Conservation (phyloP, 345 rosid genomes). For the Aurinia saxatilis region DNA sequence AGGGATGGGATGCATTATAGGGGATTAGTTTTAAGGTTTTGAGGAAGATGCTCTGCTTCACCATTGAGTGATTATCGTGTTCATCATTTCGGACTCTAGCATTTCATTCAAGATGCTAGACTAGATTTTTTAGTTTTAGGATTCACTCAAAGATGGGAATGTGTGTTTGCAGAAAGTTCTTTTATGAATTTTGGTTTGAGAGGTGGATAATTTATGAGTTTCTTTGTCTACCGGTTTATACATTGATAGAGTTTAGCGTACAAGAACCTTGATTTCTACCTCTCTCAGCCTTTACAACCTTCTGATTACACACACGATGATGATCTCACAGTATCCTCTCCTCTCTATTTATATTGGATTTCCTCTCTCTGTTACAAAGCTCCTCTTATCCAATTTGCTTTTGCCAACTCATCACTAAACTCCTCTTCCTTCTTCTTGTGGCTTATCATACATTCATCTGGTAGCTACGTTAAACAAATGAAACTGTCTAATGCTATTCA, state of each 20-base stretch:
- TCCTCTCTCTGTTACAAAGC: too few species aligned
- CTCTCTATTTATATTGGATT: too few species aligned
- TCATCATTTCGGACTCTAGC: background rate
- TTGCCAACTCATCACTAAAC: too few species aligned
- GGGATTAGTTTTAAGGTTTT: background rate
- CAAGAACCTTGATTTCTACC: too few species aligned
- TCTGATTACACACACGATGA: too few species aligned
- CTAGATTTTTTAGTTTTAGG: background rate
- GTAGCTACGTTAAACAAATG: background rate
- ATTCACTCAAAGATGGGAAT: background rate
- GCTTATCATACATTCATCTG: too few species aligned
- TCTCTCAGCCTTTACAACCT: too few species aligned
- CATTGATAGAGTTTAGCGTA: too few species aligned
- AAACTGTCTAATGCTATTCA: background rate
- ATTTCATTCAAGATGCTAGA: background rate
- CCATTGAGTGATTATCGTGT: background rate
- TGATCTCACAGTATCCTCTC: too few species aligned
- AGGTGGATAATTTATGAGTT: background rate
- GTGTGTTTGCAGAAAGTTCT: background rate
- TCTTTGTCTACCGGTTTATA: background rate
- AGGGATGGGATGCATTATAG: too few species aligned
- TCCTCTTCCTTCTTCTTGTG: too few species aligned
- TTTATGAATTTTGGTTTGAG: background rate
- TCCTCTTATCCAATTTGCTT: too few species aligned
- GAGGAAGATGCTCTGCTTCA: background rate